phyloP scores from a whole-genome alignment of 2,329 filamentous ascomycete species.

The Pseudonectria buxi region DNA sequence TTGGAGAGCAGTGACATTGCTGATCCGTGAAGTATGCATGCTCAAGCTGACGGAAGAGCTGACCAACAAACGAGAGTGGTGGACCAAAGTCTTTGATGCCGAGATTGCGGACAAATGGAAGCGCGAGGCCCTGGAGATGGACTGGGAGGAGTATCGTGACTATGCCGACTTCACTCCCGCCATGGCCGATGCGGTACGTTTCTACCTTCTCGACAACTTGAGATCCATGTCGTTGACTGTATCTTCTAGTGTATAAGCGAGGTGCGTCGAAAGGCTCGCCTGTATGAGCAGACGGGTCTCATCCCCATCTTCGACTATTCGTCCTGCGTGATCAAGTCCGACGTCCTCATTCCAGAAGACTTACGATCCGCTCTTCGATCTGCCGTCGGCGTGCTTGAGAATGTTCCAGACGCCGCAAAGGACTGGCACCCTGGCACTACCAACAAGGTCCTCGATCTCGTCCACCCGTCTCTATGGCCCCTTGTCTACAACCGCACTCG shows the following conservation, averaged over 20 bases:
- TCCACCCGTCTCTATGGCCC: conserved; percentile 59
- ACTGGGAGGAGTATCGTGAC: conserved; percentile 13
- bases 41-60: conserved; percentile 21
- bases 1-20: conserved; percentile 16
- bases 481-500: conserved; percentile 45
- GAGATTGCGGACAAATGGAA: conserved; percentile 20
- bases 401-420: conserved; percentile 39
- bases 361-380: conserved; percentile 31
- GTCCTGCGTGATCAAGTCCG: conserved; percentile 25
- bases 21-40: conserved; percentile 23
- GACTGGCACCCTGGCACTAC: conserved; percentile 58
- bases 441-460: conserved; percentile 51
- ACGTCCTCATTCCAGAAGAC: conserved; percentile 12
- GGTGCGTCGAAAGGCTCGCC: conserved; percentile 19
- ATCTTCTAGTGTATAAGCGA: conserved; percentile 26
- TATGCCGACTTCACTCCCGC: conserved; percentile 18
- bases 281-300: conserved; percentile 22
- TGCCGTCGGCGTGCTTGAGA: too few species aligned
- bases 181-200: conserved; percentile 23
- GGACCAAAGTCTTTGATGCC: conserved; percentile 18
- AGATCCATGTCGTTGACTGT: too few species aligned
- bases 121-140: conserved; percentile 16
- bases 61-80: conserved; percentile 25
- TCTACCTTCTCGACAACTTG: too few species aligned
- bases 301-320: conserved; percentile 24